Evolutionary conservation across 352 stramenopile species (phyloP), one percentile per base, ranked within the genome.

Genomic region (Pythium monospermum): DNA sequence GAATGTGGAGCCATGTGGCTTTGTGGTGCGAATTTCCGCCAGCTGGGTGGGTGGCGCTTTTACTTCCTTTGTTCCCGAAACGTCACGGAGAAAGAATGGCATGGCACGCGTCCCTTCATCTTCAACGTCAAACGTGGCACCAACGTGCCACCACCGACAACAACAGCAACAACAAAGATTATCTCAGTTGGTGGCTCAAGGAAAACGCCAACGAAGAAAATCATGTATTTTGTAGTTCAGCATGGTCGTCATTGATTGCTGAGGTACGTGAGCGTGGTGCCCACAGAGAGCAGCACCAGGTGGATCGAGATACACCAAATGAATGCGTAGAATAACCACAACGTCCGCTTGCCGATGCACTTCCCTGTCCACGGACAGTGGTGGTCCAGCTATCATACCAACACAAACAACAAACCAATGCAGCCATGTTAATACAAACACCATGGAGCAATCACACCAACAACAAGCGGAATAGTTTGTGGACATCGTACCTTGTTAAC

Each of bases 321-420:
- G 46, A 83, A 83, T 1, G 54, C 39, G 40, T 78, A 75, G 48
- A 83, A 83, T 18, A 61, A 47, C 19, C 48, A 47, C 10, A 84
- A 58, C 40, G 63, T 85, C 28, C 66, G 54, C 59, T 71, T 62
- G 45, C 72, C 74, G 46, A 85, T 82, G 61, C 74, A 85, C 47
- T 85, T 84, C 33, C 74, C 72, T 16, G 77, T 89, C 71, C 77
- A 89, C 15, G 77, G 77, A 46, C 77, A 89, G 45, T 89, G 77
- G 57, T 89, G 77, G 48, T 89, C 77, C 56, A 97, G 65, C 80
- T 93, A 33, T 33, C 76, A n/a, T n/a, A 18, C 22, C 13, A 36
- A 40, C 15, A 8, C 42, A 59, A 2, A 50, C 5, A 56, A 26
- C n/a, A 22, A 46, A 27, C 12, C 49, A 28, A 39, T 11, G 15